Percentiles rank a stretch among this genome's conserved stretches.
Conservation (phyloP, 140 eudicot species). For the Ambrosia hybrid region DNA sequence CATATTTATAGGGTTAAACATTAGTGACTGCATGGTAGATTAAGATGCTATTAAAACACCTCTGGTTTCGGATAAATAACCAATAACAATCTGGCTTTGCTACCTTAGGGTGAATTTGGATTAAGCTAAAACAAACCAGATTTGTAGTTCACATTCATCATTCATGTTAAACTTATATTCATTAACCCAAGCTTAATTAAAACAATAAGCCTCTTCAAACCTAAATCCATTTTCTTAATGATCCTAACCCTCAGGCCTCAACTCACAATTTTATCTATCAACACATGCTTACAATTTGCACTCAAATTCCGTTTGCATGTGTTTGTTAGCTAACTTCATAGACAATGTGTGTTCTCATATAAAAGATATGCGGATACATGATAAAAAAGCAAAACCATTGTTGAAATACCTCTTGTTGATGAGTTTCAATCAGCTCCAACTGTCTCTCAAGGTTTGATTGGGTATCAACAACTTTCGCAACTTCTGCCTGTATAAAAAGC, state of each 20-base stretch:
- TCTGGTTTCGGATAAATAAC: neutral
- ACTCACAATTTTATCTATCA: neutral
- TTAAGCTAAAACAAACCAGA: neutral
- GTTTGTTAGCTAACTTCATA: neutral
- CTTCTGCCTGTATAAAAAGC: slow-evolving; percentile 66
- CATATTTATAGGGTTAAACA: too few species aligned
- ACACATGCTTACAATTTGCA: slow-evolving; percentile 10
- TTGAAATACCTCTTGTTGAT: slow-evolving; percentile 81
- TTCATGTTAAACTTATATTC: neutral
- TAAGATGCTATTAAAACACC: too few species aligned
- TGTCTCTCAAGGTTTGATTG: slow-evolving; percentile 89
- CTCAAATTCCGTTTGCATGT: neutral
- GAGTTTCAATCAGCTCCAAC: slow-evolving; percentile 95
- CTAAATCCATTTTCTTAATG: neutral
- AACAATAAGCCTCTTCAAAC: neutral
- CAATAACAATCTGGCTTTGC: neutral
- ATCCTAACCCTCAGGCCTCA: slow-evolving; percentile 1
- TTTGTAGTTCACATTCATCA: neutral
- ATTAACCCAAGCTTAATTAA: neutral
- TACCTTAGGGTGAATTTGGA: neutral
- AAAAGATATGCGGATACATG: neutral
- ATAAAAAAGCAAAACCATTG: neutral
- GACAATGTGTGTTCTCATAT: neutral
- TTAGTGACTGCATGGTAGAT: too few species aligned
- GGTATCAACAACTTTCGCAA: slow-evolving; percentile 89